Percentiles rank a stretch among this genome's conserved stretches.
Conservation (phyloP, 2,329 filamentous ascomycete genomes). For the Trichoderma sp. region DNA sequence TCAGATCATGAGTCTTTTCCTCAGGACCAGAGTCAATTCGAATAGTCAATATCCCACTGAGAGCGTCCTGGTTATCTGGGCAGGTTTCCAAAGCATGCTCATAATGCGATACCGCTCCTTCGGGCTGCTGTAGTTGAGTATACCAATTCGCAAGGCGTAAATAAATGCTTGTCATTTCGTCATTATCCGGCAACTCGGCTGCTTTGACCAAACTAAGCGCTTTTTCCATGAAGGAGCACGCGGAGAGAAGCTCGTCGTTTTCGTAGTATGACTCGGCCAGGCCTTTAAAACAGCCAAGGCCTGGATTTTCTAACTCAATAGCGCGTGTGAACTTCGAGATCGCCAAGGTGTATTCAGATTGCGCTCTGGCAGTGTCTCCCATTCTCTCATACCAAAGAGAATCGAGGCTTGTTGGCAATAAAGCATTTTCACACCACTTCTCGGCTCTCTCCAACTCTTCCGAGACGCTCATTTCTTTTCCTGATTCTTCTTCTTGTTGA, state of each 20-base stretch:
- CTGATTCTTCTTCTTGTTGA: neutral
- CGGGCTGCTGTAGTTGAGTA: neutral
- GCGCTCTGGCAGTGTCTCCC: neutral
- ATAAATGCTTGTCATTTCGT: neutral
- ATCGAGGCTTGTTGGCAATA: neutral
- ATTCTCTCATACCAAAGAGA: neutral
- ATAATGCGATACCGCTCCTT: neutral
- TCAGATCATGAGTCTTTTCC: neutral
- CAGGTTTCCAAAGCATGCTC: neutral
- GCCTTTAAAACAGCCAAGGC: neutral
- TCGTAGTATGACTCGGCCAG: slow-evolving; percentile 5
- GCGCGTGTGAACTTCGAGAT: neutral
- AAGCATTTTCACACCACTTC: neutral
- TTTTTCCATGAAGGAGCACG: neutral
- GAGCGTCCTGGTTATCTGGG: neutral
- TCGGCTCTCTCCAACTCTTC: slow-evolving; percentile 1
- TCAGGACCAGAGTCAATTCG: neutral
- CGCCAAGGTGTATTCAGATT: neutral
- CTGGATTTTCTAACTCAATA: neutral
- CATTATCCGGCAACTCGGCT: neutral
- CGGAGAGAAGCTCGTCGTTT: slow-evolving; percentile 4
- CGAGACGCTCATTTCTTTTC: neutral
- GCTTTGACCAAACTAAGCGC: neutral
- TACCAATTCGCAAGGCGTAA: neutral
- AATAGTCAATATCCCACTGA: neutral